phyloP scores from a whole-genome alignment of 1,284 basidiomycete genomes.

The Serendipita sp. region DNA sequence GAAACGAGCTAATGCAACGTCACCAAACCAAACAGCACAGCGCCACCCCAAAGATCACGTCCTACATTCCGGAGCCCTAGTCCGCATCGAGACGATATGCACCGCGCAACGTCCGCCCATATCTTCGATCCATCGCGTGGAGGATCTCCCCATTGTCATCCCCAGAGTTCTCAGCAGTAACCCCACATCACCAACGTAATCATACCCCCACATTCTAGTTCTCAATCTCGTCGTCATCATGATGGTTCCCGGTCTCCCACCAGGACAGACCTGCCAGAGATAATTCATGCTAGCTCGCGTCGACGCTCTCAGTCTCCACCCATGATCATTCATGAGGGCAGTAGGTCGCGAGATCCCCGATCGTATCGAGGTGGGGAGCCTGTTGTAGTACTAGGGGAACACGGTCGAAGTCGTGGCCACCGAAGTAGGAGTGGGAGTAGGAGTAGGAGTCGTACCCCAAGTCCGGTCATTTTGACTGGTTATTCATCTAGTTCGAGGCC shows the following conservation, averaged over 20 bases:
- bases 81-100: neutral
- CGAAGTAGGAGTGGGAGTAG: neutral
- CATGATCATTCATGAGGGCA: neutral
- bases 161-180: neutral
- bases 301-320: neutral
- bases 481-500: neutral
- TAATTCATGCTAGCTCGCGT: neutral
- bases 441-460: neutral
- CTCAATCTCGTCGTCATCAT: neutral
- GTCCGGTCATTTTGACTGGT: neutral
- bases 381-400: neutral
- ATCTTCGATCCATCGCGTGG: neutral
- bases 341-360: neutral
- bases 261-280: neutral
- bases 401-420: neutral
- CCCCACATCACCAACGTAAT: neutral
- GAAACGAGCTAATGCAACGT: constrained; percentile 4
- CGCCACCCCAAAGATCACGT: neutral
- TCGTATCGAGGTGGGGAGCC: neutral
- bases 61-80: neutral
- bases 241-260: neutral
- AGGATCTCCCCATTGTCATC: neutral
- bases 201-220: neutral
- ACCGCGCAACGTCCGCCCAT: neutral
- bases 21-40: constrained; percentile 38